These are phyloP conservation scores for Calonectria multiphialidica DNA, from an alignment of 2,329 filamentous ascomycete genomes.

Conservation along the genomic window DNA sequence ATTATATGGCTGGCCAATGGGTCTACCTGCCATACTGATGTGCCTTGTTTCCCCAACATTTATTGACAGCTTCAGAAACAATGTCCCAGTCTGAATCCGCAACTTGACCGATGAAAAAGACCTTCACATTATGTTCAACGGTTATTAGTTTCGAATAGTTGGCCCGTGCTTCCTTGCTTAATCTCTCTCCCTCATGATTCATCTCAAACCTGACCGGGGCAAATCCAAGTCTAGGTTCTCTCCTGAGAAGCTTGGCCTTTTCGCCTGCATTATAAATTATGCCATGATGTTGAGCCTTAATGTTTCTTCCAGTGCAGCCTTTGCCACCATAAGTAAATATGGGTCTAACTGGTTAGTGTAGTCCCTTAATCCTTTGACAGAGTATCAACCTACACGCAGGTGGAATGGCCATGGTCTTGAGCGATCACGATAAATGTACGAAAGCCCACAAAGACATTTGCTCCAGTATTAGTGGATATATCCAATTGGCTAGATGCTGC, in stretches of 20 bases:
- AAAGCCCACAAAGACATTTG: slow-evolving; percentile 63
- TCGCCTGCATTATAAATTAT: slow-evolving; percentile 58
- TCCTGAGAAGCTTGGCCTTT: slow-evolving; percentile 48
- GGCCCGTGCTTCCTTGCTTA: slow-evolving; percentile 64
- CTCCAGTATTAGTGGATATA: no score
- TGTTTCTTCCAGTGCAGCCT: slow-evolving; percentile 64
- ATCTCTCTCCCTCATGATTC: slow-evolving; percentile 55
- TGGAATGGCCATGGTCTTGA: slow-evolving; percentile 64
- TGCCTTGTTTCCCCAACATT: slow-evolving; percentile 62
- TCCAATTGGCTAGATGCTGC: no score
- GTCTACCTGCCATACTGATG: slow-evolving; percentile 34
- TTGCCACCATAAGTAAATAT: slow-evolving; percentile 66
- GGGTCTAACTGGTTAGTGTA: slow-evolving; percentile 53
- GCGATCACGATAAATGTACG: slow-evolving; percentile 67
- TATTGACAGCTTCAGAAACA: slow-evolving; percentile 59
- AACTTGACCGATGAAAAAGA: slow-evolving; percentile 66
- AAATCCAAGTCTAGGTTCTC: slow-evolving; percentile 63
- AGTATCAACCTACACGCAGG: slow-evolving; percentile 64
- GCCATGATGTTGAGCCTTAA: slow-evolving; percentile 65
- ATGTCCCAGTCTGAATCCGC: slow-evolving; percentile 52
- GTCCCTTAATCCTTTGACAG: neutral
- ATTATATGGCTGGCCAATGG: no score
- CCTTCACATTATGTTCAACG: slow-evolving; percentile 68
- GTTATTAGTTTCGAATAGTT: slow-evolving; percentile 69
- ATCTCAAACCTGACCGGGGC: slow-evolving; percentile 58